Base-by-base conservation (phyloP, 73 alveolate species). In the Symbiodinium natans region DNA sequence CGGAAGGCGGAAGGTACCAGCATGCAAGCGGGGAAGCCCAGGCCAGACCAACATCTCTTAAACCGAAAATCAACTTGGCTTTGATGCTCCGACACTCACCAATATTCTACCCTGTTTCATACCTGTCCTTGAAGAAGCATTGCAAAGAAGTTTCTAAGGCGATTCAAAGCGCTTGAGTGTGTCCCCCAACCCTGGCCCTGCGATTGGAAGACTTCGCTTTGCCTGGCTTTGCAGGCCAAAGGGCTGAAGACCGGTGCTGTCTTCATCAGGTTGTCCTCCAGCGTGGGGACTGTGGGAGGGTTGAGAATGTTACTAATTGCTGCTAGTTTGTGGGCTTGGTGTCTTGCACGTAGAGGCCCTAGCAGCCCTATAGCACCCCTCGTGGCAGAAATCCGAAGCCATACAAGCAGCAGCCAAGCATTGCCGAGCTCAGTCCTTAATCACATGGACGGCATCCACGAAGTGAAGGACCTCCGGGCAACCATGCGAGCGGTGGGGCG, bases 191-290 rank as follows among this genome's bases (percentile, higher is more conserved):
- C 82, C 15, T 36, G 71, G 71, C 71, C 9, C 71, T 9, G 71
- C 9, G 25, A 48, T n/a, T n/a, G n/a, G n/a, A n/a, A n/a, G n/a
- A 17, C n/a, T n/a, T 17, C 59, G 59, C 59, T n/a, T n/a, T n/a
- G n/a, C 82, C 4, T 5, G 38, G 36, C 82, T 21, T n/a, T 29
- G 41, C 86, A 75, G 89, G 89, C 43, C 89, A 82, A 17, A 31
- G 1, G 15, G 77, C 99, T 93, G 93, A 52, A 90, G 52, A 90
- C 97, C 0, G 97, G 97, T 41, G 97, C 97, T 3, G 97, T 90
- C 97, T 90, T 71, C 97, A 90, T 90, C 88, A 90, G 83, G 77
- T 90, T 90, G 97, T 93, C 93, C 43, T 25, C 33, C 38, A 68
- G 34, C 33, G 7, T 7, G 10, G 15, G 7, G 15, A 9, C 10